These are phyloP conservation scores for Aspergillus pseudoglaucus DNA, from an alignment of 2,329 filamentous ascomycete genomes.

Conservation along the genomic window DNA sequence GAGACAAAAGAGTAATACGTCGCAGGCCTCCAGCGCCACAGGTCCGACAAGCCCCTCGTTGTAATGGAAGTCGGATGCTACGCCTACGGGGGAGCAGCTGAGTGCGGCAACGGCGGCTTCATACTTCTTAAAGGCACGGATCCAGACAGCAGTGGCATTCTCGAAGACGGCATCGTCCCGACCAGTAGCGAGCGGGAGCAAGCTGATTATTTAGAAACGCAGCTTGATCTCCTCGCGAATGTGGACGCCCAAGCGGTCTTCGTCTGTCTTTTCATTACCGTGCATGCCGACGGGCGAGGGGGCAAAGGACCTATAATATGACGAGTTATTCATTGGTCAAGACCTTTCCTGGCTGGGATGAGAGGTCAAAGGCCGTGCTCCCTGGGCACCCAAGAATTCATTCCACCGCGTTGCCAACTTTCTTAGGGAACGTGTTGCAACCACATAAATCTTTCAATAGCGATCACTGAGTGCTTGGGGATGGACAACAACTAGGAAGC, in stretches of 20 bases:
- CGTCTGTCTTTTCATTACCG: conserved; percentile 10
- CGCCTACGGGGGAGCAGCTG: conserved; percentile 9
- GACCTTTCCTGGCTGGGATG: conserved; percentile 3
- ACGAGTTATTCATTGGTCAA: conserved; percentile 12
- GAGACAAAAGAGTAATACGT: conserved; percentile 8
- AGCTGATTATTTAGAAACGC: conserved; percentile 8
- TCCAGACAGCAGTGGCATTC: conserved; percentile 10
- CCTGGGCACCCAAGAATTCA: conserved; percentile 9
- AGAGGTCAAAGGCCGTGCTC: conserved; percentile 5
- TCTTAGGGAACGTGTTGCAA: conserved; percentile 1
- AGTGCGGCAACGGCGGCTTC: conserved; percentile 9
- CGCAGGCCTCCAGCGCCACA: conserved; percentile 4
- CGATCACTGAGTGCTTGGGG: no score
- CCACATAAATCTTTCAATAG: neutral
- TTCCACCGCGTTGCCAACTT: conserved; percentile 5
- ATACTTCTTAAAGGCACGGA: conserved; percentile 7
- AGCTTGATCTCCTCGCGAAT: conserved; percentile 6
- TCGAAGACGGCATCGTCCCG: conserved; percentile 7
- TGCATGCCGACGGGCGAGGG: conserved; percentile 6
- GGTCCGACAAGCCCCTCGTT: conserved; percentile 6
- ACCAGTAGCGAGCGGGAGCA: conserved; percentile 11
- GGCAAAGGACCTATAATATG: conserved; percentile 7
- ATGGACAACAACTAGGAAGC: no score
- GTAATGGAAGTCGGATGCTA: conserved; percentile 13
- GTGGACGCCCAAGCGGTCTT: conserved; percentile 7